Conservation (phyloP, 139 green algal species). For the Trebouxia sp. region DNA sequence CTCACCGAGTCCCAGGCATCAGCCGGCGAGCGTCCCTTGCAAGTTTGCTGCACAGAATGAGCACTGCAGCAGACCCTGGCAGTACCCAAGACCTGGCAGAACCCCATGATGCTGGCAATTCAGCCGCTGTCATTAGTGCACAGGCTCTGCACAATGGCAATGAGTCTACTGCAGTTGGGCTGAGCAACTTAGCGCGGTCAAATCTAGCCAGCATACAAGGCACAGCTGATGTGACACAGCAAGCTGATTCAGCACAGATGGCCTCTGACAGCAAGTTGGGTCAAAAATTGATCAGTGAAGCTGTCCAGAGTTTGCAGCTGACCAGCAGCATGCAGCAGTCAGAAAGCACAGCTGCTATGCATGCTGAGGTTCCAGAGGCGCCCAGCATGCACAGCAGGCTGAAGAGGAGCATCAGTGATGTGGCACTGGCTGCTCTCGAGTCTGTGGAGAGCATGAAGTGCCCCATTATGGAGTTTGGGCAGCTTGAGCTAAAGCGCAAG, state of each 20-base stretch:
- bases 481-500: conserved; percentile 29
- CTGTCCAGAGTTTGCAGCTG: too few relatives aligned
- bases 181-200: too few relatives aligned
- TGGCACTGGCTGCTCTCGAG: not conserved
- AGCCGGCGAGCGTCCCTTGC: not conserved
- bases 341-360: not conserved
- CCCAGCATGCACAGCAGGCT: not conserved
- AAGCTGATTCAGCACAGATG: too few relatives aligned
- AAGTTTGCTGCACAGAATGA: not conserved
- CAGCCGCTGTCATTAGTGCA: not conserved
- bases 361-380: not conserved
- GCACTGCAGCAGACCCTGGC: not conserved
- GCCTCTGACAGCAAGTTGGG: too few relatives aligned
- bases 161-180: too few relatives aligned
- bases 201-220: too few relatives aligned
- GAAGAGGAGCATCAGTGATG: conserved; percentile 1
- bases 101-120: not conserved
- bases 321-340: too few relatives aligned
- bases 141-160: too few relatives aligned
- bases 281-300: too few relatives aligned
- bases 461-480: not conserved
- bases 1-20: too few relatives aligned
- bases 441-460: conserved; percentile 5
- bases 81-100: not conserved
- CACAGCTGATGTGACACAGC: too few relatives aligned